A percentile compares a stretch with the other conserved stretches of the same genome.
These are phyloP conservation scores for Aspergillus melleus DNA, from an alignment of 2,329 filamentous ascomycete species.

Conservation along the genomic window DNA sequence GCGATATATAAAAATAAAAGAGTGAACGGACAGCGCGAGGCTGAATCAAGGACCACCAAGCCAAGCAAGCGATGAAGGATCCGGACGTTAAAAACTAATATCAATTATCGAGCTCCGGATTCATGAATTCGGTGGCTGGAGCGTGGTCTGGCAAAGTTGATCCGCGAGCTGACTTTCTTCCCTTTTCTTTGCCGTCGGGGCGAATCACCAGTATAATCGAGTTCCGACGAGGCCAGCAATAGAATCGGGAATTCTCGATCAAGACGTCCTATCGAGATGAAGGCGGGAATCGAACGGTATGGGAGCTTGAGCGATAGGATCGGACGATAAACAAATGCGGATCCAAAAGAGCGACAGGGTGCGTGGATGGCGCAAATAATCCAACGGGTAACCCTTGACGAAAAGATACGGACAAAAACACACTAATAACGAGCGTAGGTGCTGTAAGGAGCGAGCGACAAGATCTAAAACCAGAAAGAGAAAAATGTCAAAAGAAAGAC, in stretches of 20 bases:
- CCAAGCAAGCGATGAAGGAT: constrained; percentile 8
- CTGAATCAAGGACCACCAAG: constrained; percentile 15
- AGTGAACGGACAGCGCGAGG: constrained; percentile 26
- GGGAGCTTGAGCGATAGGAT: not conserved
- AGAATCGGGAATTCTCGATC: not conserved
- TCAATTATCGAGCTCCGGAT: constrained; percentile 12
- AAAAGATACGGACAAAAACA: constrained; percentile 6
- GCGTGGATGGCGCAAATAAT: constrained; percentile 13
- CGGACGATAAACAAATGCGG: constrained; percentile 1
- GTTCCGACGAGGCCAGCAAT: not conserved
- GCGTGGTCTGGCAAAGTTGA: constrained; percentile 4
- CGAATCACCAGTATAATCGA: not conserved
- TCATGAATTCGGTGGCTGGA: constrained; percentile 17
- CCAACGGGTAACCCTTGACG: constrained; percentile 15
- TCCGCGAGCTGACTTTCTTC: not conserved
- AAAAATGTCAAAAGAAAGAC: constrained; percentile 10
- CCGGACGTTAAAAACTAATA: constrained; percentile 10
- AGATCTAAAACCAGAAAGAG: constrained; percentile 17
- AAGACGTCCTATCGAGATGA: not conserved
- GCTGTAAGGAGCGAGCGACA: constrained; percentile 30
- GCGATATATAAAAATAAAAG: constrained; percentile 5
- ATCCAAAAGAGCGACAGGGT: constrained; percentile 29
- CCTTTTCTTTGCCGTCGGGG: not conserved
- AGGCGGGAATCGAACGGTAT: constrained; percentile 1
- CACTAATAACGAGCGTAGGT: constrained; percentile 26